Base-by-base conservation (phyloP, 805 yeast species). In the Wickerhamiella parazyma region DNA sequence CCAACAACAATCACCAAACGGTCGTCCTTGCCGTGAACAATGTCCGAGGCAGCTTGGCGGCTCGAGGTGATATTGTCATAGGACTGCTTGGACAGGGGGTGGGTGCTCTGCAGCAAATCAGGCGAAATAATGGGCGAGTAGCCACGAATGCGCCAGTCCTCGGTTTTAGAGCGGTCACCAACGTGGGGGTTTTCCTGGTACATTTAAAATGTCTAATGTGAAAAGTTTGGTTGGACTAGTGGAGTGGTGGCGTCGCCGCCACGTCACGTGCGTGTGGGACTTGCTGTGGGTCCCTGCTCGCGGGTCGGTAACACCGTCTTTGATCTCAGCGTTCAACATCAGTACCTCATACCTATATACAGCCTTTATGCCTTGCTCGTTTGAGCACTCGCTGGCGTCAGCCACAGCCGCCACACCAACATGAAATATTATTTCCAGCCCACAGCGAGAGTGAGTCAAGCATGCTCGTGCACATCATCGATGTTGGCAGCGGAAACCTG, bases 91-190 rank as follows among this genome's bases (percentile, higher is more conserved):
- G 80, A 68, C 38, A 85, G 72, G 34, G 84, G 89, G 59, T 70
- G 70, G 62, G 89, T 95, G 52, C 80, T 82, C 65, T 87, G 95
- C 33, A 89, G 72, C 45, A 87, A 71, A 58, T 84, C 95, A 21
- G 98, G 97, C 10, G 97, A 83, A n/a, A 93, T 80, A 50, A 89
- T 70, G 18, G 97, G 97, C 58, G 86, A 89, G 72, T 89, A 89
- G 33, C 96, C 97, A 35, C 73, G 68, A 54, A 81, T 53, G n/a
- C 58, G 51, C 54, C 57, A 51, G 36, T 55, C 59, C 39, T 55
- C 59, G 12, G 41, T 16, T 9, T 48, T 46, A 21, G 41, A 11
- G 11, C 53, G 48, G 38, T 54, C 56, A 19, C 58, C 58, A 36
- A 54, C 55, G 42, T 49, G 45, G 14, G 34, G 28, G 41, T 54